Conservation (phyloP, 805 yeast species). For the Saccharomycopsis sp. region DNA sequence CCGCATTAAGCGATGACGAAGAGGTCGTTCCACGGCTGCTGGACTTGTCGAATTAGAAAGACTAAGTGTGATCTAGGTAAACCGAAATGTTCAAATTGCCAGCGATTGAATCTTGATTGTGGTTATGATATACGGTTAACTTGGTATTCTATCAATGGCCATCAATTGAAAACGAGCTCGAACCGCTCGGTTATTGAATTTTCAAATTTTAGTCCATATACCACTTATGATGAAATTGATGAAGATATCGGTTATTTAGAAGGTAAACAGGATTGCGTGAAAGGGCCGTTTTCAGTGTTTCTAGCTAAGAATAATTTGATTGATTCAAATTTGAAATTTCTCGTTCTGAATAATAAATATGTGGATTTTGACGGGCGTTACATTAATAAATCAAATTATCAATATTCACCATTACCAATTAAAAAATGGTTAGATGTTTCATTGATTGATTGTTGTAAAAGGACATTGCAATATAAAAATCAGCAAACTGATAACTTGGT, state of each 20-base stretch:
- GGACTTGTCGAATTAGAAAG: conserved; percentile 16
- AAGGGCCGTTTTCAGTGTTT: conserved; percentile 17
- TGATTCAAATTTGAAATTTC: background rate
- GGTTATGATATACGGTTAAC: conserved; percentile 13
- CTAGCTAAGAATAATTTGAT: background rate
- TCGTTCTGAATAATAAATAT: background rate
- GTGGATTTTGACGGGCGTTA: background rate
- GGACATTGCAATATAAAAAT: too few species aligned
- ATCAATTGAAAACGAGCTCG: background rate
- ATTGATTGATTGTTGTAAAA: background rate
- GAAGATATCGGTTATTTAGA: conserved; percentile 1
- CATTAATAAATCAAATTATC: background rate
- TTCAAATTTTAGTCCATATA: conserved; percentile 2
- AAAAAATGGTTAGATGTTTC: background rate
- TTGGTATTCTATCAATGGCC: conserved; percentile 6
- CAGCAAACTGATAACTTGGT: too few species aligned
- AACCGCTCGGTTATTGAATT: conserved; percentile 6
- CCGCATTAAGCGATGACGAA: background rate
- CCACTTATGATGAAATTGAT: conserved; percentile 7
- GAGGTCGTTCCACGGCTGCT: conserved; percentile 12
- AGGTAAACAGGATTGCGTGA: background rate
- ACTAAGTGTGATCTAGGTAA: conserved; percentile 12
- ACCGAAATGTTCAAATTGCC: conserved; percentile 12
- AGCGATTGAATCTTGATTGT: conserved; percentile 1
- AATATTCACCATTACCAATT: background rate